Conservation (phyloP, 2,329 filamentous ascomycete genomes). For the Ceratocystis albifundus region DNA sequence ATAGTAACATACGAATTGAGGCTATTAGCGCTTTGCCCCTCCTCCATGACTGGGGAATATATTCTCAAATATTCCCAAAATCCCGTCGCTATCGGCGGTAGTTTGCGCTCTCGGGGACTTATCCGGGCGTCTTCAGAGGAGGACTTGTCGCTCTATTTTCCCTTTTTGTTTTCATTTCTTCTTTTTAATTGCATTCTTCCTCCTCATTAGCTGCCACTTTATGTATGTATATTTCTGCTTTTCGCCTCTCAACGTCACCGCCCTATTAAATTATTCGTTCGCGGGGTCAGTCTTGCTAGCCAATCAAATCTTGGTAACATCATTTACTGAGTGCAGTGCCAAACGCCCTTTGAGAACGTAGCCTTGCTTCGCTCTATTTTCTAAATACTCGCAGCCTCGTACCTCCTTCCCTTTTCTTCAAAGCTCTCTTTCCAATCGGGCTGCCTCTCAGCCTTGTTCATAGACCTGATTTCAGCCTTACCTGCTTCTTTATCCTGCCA, state of each 20-base stretch:
- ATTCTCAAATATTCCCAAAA: too few species aligned
- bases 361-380: neutral
- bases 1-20: too few species aligned
- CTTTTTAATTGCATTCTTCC: too few species aligned
- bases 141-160: neutral
- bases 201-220: too few species aligned
- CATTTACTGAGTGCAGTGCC: neutral
- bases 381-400: neutral
- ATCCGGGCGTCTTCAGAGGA: neutral
- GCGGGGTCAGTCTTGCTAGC: neutral
- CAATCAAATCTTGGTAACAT: neutral
- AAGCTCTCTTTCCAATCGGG: neutral
- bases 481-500: neutral
- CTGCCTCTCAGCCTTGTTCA: neutral
- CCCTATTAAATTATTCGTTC: neutral
- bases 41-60: too few species aligned
- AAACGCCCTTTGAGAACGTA: neutral
- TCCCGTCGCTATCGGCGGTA: neutral
- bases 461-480: neutral
- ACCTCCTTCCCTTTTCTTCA: neutral
- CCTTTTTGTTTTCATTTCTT: neutral
- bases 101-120: neutral
- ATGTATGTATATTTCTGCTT: too few species aligned
- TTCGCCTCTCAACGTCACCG: too few species aligned
- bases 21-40: too few species aligned